Evolutionary conservation across 768 basidiomycete species (phyloP).

Genomic region (Boletus rex-veris): DNA sequence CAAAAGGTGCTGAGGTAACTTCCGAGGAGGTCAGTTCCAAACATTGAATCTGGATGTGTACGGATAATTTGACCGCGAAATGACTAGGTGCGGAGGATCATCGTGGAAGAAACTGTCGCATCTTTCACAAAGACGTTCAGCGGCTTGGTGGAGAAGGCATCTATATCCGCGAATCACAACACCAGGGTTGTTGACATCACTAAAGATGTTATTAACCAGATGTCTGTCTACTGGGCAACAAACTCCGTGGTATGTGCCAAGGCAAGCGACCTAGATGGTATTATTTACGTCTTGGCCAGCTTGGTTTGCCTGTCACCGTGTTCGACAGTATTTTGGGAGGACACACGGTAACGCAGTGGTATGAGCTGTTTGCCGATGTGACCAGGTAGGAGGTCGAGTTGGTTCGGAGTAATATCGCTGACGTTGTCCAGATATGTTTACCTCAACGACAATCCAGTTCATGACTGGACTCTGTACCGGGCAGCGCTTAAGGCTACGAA

Average conservation of each 20-base stretch:
- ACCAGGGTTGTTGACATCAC: constrained; percentile 53
- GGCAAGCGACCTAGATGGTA: background rate
- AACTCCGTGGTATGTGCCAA: constrained; percentile 47
- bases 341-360: constrained; percentile 40
- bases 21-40: constrained; percentile 12
- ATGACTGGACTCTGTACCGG: constrained; percentile 33
- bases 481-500: constrained; percentile 26
- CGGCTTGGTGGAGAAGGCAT: constrained; percentile 11
- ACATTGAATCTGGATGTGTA: background rate
- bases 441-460: constrained; percentile 28
- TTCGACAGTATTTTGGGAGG: constrained; percentile 38
- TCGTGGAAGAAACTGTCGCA: constrained; percentile 13
- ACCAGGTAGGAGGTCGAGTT: constrained; percentile 23
- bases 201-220: constrained; percentile 59
- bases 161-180: background rate
- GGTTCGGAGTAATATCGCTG: background rate
- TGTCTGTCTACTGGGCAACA: constrained; percentile 61
- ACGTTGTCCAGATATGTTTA: constrained; percentile 34
- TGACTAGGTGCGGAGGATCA: constrained; percentile 8
- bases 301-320: constrained; percentile 34
- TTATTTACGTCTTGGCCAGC: background rate
- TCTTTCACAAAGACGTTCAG: constrained; percentile 12
- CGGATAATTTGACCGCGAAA: background rate
- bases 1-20: constrained; percentile 1
- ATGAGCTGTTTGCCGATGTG: constrained; percentile 48